Base-by-base conservation (phyloP, 495 filamentous ascomycete species). In the Podospora comata region DNA sequence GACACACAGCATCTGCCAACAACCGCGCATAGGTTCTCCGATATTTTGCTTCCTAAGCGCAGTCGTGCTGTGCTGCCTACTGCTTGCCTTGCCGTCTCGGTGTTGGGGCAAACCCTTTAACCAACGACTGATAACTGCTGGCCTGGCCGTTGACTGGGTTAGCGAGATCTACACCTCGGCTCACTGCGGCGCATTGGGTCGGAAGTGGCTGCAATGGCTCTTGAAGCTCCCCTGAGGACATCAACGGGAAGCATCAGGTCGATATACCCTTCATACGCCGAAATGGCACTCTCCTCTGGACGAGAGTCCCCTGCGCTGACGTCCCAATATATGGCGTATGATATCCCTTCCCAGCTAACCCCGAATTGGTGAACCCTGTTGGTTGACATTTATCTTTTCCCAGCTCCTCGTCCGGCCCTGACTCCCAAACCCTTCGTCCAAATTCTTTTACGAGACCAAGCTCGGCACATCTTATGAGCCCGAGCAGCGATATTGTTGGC, bases 401-500 rank as follows among this genome's bases (percentile, higher is more conserved):
- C 68, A 74, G 75, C 64, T 81, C 80, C 59, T 82, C 82, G 27
- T 76, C 81, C 11, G 73, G 77, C 39, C 67, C 76, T 57, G 68
- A 82, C 62, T 74, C 76, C n/a, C 70, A 77, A 55, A 77, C 77
- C 56, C 77, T 81, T 56, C 82, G 81, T 32, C 81, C 82, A 44
- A 68, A 73, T 48, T 78, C 79, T 23, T 76, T 71, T 60, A 72
- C 78, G 48, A 77, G 81, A 62, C 79, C 82, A 13, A 70, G 73
- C 66, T 79, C 79, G 20, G 75, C 72, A 9, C 75, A 82, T 67
- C 74, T 82, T 55, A 73, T 81, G 75, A 83, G 79, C 67, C 83
- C 85, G 27, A 67, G 60, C 48, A 84, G 81, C 71, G 85, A 88
- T 68, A 84, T 87, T 66, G 85, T 89, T 67, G 90, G 90, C 61